Conservation (phyloP, 495 filamentous ascomycete species). For the Hyaloscypha hepaticicola region DNA sequence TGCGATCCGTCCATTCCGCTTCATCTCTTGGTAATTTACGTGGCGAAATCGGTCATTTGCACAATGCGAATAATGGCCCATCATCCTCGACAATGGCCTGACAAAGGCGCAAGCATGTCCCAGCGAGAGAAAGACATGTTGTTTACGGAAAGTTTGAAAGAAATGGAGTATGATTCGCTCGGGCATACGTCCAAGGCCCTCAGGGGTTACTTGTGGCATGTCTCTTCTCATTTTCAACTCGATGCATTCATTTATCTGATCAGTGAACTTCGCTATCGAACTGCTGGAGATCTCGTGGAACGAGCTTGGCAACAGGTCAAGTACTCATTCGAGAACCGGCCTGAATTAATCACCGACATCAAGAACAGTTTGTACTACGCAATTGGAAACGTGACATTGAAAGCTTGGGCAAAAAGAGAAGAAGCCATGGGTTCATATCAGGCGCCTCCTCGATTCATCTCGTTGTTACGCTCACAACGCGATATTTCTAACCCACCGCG, state of each 20-base stretch:
- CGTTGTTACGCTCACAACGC: slow-evolving; percentile 20
- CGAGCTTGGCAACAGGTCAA: slow-evolving; percentile 49
- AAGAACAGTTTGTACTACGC: slow-evolving; percentile 40
- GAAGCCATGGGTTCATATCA: slow-evolving; percentile 23
- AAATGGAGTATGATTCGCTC: slow-evolving; percentile 43
- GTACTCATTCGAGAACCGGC: slow-evolving; percentile 42
- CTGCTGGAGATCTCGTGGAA: slow-evolving; percentile 48
- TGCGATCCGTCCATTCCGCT: slow-evolving; percentile 62
- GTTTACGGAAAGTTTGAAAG: slow-evolving; percentile 44
- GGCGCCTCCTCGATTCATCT: slow-evolving; percentile 24
- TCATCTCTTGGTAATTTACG: slow-evolving; percentile 53
- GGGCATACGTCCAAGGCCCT: slow-evolving; percentile 40
- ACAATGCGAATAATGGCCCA: slow-evolving; percentile 46
- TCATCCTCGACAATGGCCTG: slow-evolving; percentile 43
- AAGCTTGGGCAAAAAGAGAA: slow-evolving; percentile 47
- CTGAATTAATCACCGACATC: slow-evolving; percentile 44
- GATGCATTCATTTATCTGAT: slow-evolving; percentile 54
- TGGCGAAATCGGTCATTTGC: slow-evolving; percentile 43
- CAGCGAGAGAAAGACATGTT: slow-evolving; percentile 44
- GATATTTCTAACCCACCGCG: slow-evolving; percentile 20
- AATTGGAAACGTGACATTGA: slow-evolving; percentile 44
- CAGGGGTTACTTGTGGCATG: slow-evolving; percentile 51
- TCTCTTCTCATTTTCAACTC: slow-evolving; percentile 48
- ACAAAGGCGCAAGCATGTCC: slow-evolving; percentile 32
- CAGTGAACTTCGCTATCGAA: slow-evolving; percentile 50